Conservation (phyloP, 257 asterid genomes). For the Echium plantagineum region DNA sequence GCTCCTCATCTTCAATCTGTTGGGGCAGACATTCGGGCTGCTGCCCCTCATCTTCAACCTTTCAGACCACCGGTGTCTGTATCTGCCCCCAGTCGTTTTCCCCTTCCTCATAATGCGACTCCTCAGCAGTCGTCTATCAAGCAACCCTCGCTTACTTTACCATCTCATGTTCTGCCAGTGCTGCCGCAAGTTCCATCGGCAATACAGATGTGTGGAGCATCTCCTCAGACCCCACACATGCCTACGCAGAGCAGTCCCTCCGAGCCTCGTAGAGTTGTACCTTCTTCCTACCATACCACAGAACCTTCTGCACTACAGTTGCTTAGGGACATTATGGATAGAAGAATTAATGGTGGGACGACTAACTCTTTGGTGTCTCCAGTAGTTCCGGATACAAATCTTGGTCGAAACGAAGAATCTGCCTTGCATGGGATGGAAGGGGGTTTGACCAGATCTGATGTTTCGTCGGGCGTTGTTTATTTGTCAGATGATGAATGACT, state of each 20-base stretch:
- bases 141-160: constrained; percentile 5
- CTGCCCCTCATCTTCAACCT: constrained; percentile 39
- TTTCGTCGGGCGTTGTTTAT: constrained; percentile 36
- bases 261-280: constrained; percentile 12
- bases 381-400: constrained; percentile 9
- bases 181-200: neutral
- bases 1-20: constrained; percentile 14
- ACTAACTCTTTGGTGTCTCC: constrained; percentile 11
- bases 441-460: constrained; percentile 16
- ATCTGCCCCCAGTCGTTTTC: constrained; percentile 1
- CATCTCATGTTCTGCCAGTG: neutral
- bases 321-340: constrained; percentile 21
- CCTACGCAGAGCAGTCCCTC: constrained; percentile 6
- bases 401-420: constrained; percentile 17
- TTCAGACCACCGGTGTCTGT: constrained; percentile 28
- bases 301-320: constrained; percentile 15
- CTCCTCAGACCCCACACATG: neutral
- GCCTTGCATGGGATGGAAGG: constrained; percentile 20
- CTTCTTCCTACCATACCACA: constrained; percentile 4
- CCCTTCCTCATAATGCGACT: constrained; percentile 11
- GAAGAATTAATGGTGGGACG: constrained; percentile 13
- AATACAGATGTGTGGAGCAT: constrained; percentile 2
- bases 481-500: constrained; percentile 55
- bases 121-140: constrained; percentile 14
- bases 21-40: constrained; percentile 30